Evolutionary conservation across 805 yeast genomes (phyloP), one percentile per base, ranked within the genome.

Genomic region (Wickerhamiella kurtzmanii): DNA sequence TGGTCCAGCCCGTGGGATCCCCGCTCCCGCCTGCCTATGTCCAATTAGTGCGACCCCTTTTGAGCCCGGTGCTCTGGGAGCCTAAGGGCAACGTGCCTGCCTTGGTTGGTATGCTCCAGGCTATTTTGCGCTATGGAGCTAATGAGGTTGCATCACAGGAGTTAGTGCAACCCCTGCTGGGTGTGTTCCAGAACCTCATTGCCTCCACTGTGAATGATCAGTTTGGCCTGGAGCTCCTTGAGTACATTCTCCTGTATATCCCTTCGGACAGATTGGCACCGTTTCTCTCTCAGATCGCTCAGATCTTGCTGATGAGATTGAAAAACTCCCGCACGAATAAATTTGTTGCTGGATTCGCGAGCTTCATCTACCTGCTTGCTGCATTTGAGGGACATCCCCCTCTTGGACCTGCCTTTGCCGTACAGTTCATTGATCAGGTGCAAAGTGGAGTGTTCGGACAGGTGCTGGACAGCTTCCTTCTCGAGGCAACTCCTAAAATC

Each of bases 11-110:
- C 13, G 17, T 17, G 6, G 38, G 38, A n/a, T 5, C 38, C 38
- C 19, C 38, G 38, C 68, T 92, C 20, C 92, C 96, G 1, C 72
- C 66, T 1, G 68, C 77, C 25, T 84, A 77, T 58, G 74, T 71
- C 48, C 78, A 74, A 47, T 69, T 92, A 43, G 71, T 86, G 18
- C 78, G 78, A 53, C 97, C 98, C 1, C 67, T 92, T 41, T 69
- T 92, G 56, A 76, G 95, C 1, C 96, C 97, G n/a, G 63, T 77
- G 4, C 80, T 88, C 35, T 92, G 98, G 98, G 97, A 92, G 62
- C 76, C 75, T 50, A 73, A 79, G 53, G 98, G 97, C 15, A 92
- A 89, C 55, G 78, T 89, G 35, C 98, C 98, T 2, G 96, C 96
- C 2, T 76, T 89, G 18, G 80, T 94, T 0, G 75, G 96, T 55